These are phyloP conservation scores for Scytalidium sp. DNA, from an alignment of 2,329 filamentous ascomycete species.

Conservation along the genomic window DNA sequence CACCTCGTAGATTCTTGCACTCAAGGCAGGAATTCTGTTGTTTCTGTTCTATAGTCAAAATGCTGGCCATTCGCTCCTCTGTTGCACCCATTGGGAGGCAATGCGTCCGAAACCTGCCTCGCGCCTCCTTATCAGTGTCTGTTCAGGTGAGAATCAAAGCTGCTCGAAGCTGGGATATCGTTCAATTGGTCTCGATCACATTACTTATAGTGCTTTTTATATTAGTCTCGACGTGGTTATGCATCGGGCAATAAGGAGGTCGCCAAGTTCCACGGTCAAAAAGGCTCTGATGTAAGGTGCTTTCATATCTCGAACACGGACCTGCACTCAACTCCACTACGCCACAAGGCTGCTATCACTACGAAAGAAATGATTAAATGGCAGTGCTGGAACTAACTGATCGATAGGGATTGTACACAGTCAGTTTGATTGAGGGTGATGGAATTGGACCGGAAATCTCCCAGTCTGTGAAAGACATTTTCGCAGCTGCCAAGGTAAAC, in stretches of 20 bases:
- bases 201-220: slow-evolving; percentile 16
- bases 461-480: slow-evolving; percentile 98
- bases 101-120: slow-evolving; percentile 68
- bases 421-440: slow-evolving; percentile 97
- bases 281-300: slow-evolving; percentile 76
- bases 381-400: slow-evolving; percentile 13
- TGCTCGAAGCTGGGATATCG: slow-evolving; percentile 4
- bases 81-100: slow-evolving; percentile 73
- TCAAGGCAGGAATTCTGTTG: slow-evolving; percentile 11
- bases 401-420: slow-evolving; percentile 83
- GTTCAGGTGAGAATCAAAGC: slow-evolving; percentile 51
- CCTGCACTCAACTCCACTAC: slow-evolving; percentile 23
- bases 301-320: slow-evolving; percentile 23
- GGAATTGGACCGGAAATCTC: slow-evolving; percentile 98
- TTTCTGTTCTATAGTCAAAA: slow-evolving; percentile 47
- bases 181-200: slow-evolving; percentile 1
- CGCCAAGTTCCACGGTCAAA: slow-evolving; percentile 90
- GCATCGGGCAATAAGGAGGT: slow-evolving; percentile 65
- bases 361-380: background rate
- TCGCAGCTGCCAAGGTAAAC: slow-evolving; percentile 83
- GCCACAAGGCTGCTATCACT: background rate
- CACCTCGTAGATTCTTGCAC: slow-evolving; percentile 3
- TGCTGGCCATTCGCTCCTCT: slow-evolving; percentile 81
- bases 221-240: slow-evolving; percentile 58
- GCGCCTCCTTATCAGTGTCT: slow-evolving; percentile 46